phyloP scores from a whole-genome alignment of 2,329 filamentous ascomycete genomes.

The Ilyonectria sp. region DNA sequence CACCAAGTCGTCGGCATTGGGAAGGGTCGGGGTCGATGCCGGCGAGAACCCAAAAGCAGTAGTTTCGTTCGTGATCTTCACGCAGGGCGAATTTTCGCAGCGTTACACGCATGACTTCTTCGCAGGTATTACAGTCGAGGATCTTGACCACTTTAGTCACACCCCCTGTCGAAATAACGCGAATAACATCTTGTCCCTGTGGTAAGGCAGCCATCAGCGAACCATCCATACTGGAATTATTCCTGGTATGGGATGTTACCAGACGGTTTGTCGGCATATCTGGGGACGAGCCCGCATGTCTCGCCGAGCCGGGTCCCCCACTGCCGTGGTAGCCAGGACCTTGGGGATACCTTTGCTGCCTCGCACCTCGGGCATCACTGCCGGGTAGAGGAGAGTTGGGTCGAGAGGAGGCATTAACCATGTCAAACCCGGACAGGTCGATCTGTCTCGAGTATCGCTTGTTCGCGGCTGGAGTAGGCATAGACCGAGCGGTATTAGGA shows the following conservation, averaged over 20 bases:
- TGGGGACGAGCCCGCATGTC: constrained; percentile 73
- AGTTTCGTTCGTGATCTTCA: constrained; percentile 93
- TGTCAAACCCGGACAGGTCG: constrained; percentile 62
- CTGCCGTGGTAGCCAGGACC: constrained; percentile 63
- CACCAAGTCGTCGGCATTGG: constrained; percentile 85
- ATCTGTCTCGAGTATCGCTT: constrained; percentile 77
- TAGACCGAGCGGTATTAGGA: constrained; percentile 69
- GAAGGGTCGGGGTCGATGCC: constrained; percentile 87
- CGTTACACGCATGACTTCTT: constrained; percentile 93
- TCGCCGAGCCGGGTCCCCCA: constrained; percentile 66
- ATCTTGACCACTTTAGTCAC: constrained; percentile 96
- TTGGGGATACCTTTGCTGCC: constrained; percentile 71
- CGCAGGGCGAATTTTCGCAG: constrained; percentile 89
- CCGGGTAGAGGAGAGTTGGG: constrained; percentile 76
- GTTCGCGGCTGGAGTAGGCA: constrained; percentile 58
- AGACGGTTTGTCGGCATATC: constrained; percentile 76
- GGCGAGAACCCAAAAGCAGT: constrained; percentile 95
- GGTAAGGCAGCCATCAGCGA: constrained; percentile 90
- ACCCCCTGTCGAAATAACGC: constrained; percentile 92
- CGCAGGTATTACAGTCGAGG: constrained; percentile 89
- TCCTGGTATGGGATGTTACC: constrained; percentile 79
- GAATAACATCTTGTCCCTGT: constrained; percentile 88
- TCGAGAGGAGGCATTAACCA: constrained; percentile 72
- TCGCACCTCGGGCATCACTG: constrained; percentile 67
- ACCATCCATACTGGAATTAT: constrained; percentile 87